Evolutionary conservation across 257 asterid genomes (phyloP).

Genomic region (Striga asiatica): DNA sequence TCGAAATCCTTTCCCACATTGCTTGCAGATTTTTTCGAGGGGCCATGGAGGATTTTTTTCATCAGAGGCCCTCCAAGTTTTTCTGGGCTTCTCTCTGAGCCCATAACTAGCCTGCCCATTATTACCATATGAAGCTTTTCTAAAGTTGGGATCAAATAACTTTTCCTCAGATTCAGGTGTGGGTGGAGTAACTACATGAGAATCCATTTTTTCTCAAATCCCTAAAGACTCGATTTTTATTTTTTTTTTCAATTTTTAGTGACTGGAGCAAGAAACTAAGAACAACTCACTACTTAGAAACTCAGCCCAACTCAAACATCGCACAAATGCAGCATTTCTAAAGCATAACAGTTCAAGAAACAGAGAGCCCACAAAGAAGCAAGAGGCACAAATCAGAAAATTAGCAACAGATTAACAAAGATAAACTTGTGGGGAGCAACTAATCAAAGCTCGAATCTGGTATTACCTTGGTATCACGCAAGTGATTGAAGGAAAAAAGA

Average conservation of each 20-base stretch:
- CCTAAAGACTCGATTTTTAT: constrained; percentile 40
- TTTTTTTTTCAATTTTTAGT: too few species aligned
- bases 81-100: constrained; percentile 77
- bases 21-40: constrained; percentile 66
- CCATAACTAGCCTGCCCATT: constrained; percentile 52
- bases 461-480: not conserved
- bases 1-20: constrained; percentile 84
- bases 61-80: constrained; percentile 60
- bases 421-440: constrained; percentile 14
- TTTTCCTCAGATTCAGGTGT: constrained; percentile 46
- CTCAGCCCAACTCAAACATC: constrained; percentile 15
- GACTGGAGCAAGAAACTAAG: constrained; percentile 10
- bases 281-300: constrained; percentile 1
- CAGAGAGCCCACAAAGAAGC: not conserved
- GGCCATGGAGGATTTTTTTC: constrained; percentile 28
- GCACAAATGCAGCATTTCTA: constrained; percentile 27
- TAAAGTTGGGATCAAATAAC: constrained; percentile 21
- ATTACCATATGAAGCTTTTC: constrained; percentile 17
- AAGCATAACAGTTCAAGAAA: constrained; percentile 5
- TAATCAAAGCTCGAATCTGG: constrained; percentile 31
- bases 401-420: constrained; percentile 8
- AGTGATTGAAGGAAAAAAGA: not conserved
- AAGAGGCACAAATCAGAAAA: constrained; percentile 27
- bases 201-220: constrained; percentile 63
- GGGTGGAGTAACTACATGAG: constrained; percentile 44